phyloP scores from a whole-genome alignment of 192 early-diverging fungal species.

The Chytriomyces sp. region DNA sequence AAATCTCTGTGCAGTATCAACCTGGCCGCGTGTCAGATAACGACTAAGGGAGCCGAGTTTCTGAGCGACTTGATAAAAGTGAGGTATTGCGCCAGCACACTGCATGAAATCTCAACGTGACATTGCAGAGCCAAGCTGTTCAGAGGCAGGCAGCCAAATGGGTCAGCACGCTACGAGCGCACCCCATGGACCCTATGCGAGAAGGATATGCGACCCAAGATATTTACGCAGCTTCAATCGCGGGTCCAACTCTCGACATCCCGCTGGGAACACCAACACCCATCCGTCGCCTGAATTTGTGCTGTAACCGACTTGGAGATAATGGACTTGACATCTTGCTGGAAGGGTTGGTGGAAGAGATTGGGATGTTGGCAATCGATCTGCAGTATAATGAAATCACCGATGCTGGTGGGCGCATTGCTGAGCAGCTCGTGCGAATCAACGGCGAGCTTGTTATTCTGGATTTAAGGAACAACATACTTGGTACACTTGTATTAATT shows the following conservation, averaged over 20 bases:
- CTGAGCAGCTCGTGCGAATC: slow-evolving; percentile 40
- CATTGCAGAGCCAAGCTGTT: slow-evolving; percentile 34
- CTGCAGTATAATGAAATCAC: slow-evolving; percentile 45
- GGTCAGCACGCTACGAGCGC: slow-evolving; percentile 33
- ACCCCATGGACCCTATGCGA: slow-evolving; percentile 26
- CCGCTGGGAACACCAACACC: slow-evolving; percentile 29
- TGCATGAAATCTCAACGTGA: not conserved
- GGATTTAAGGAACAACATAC: slow-evolving; percentile 43
- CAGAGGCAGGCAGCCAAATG: slow-evolving; percentile 41
- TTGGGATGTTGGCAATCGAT: slow-evolving; percentile 47
- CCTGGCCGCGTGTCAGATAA: slow-evolving; percentile 39
- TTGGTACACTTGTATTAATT: slow-evolving; percentile 15
- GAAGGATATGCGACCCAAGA: slow-evolving; percentile 21
- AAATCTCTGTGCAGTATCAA: slow-evolving; percentile 35
- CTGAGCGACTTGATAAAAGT: slow-evolving; percentile 43
- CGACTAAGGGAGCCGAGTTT: slow-evolving; percentile 34
- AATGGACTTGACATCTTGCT: slow-evolving; percentile 39
- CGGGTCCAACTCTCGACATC: slow-evolving; percentile 18
- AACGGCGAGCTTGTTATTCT: slow-evolving; percentile 47
- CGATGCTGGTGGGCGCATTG: slow-evolving; percentile 41
- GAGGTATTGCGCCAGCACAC: not conserved
- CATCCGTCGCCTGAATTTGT: slow-evolving; percentile 40
- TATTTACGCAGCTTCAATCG: slow-evolving; percentile 20
- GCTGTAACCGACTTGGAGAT: slow-evolving; percentile 44
- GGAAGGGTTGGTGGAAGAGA: slow-evolving; percentile 45